phyloP scores from a whole-genome alignment of 345 rosid species.

The Ceriops tagal region DNA sequence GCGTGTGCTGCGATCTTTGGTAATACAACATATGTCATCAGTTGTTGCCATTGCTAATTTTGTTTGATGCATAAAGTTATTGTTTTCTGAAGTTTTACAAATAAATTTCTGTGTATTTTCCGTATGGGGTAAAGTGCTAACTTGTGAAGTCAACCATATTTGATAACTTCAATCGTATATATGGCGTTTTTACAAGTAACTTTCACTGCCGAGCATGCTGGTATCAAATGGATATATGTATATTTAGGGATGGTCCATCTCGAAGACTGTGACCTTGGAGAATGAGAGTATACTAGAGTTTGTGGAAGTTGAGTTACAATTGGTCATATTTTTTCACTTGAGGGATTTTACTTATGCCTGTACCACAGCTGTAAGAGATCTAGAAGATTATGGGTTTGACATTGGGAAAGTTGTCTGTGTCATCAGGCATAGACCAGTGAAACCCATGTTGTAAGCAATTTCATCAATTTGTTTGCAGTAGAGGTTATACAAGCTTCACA shows the following conservation, averaged over 20 bases:
- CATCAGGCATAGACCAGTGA: too few relatives aligned
- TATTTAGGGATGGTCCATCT: too few relatives aligned
- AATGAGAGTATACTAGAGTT: too few relatives aligned
- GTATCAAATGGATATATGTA: too few relatives aligned
- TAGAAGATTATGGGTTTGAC: not conserved
- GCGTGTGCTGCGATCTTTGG: constrained; percentile 4
- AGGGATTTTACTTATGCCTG: not conserved
- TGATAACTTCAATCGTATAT: not conserved
- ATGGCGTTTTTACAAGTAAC: not conserved
- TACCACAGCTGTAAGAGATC: not conserved
- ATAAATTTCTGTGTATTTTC: not conserved
- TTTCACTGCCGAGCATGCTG: too few relatives aligned
- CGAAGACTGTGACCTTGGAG: too few relatives aligned
- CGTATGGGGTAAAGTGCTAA: not conserved
- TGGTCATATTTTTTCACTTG: too few relatives aligned
- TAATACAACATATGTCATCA: not conserved
- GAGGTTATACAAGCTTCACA: not conserved
- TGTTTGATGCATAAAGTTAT: not conserved
- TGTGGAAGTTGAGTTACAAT: too few relatives aligned
- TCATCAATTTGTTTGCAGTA: not conserved
- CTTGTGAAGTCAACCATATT: not conserved
- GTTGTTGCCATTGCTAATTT: not conserved
- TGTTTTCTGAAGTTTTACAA: not conserved
- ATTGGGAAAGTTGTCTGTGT: not conserved
- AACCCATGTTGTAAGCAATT: not conserved